Base-by-base conservation (phyloP, 345 rosid species). In the Lenwebbia sp. region DNA sequence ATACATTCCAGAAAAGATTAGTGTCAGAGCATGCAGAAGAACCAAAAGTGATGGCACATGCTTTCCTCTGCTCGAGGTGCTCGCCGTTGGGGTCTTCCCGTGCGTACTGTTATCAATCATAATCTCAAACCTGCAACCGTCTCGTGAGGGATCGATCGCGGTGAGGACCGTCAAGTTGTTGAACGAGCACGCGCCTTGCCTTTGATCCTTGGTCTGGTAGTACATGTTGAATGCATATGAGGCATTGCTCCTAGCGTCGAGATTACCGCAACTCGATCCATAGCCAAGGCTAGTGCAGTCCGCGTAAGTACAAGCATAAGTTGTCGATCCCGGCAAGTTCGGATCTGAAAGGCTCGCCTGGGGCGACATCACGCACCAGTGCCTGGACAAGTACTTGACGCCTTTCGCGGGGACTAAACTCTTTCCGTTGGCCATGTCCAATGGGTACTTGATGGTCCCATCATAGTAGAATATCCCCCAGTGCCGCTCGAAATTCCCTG, bases 381-480 rank as follows among this genome's bases (percentile, higher is more conserved):
- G 91, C 78, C 94, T 91, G 50, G 91, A 81, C 85, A 90, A 86
- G 88, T 95, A 93, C 54, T 89, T 91, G 13, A 94, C 98, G 0
- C 96, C 98, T 87, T 91, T 93, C 0, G 98, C 95, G 5, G 95
- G 83, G 25, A 86, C 91, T 12, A 95, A 47, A 6, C 70, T 56
- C 83, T 83, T 93, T 1, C 97, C 94, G 26, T 83, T 90, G 7
- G 92, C 94, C 49, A 90, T 1, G 10, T 91, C 89, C 2, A 95
- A 57, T 1, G 87, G 75, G 54, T 94, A 95, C 89, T 98, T 96
- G 54, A 97, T 86, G 82, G 90, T 85, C 33, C 99, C 98, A 82
- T 95, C 97, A 28, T 55, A 94, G 86, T 92, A 85, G 92, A 94
- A 95, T 28, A 98, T 75, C 30, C 99, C 97, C 98, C 96, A 95